These are phyloP conservation scores for Spiraea crenata DNA, from an alignment of 331 rosid genomes.

Conservation along the genomic window DNA sequence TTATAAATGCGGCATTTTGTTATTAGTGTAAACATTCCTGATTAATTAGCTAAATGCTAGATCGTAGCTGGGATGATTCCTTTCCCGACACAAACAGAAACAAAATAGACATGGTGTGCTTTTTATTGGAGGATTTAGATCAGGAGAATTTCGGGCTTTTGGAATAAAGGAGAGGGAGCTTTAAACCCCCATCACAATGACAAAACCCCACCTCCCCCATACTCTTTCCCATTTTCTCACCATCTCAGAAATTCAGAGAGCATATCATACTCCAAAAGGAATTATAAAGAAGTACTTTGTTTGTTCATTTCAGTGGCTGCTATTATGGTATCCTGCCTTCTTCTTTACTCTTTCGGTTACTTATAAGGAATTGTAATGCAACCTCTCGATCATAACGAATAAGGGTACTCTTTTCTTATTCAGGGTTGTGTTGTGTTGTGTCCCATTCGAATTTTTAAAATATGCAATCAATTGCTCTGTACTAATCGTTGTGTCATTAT, in stretches of 20 bases:
- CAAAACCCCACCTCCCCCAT: constrained; percentile 5
- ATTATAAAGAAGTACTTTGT: not conserved
- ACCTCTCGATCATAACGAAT: too few species aligned
- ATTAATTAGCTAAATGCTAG: not conserved
- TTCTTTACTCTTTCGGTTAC: not conserved
- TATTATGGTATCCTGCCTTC: not conserved
- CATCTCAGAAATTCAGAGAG: not conserved
- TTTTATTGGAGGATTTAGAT: constrained; percentile 68
- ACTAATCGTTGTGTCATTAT: too few species aligned
- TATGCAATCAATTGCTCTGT: too few species aligned
- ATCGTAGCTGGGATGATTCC: constrained; percentile 21
- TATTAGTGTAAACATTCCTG: too few species aligned
- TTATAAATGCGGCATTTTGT: too few species aligned
- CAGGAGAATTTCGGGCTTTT: constrained; percentile 36
- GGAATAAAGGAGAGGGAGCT: constrained; percentile 21
- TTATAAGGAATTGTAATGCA: too few species aligned
- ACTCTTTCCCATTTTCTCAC: too few species aligned
- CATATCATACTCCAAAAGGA: not conserved
- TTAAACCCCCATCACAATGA: not conserved
- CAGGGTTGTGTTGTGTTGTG: too few species aligned
- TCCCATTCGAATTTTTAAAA: too few species aligned
- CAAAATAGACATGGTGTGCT: constrained; percentile 1
- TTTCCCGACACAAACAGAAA: constrained; percentile 14
- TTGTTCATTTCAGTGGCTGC: not conserved
- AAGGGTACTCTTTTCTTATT: too few species aligned